These are phyloP conservation scores for Fusarium fracticaudum DNA, from an alignment of 2,329 filamentous ascomycete genomes.

Conservation along the genomic window DNA sequence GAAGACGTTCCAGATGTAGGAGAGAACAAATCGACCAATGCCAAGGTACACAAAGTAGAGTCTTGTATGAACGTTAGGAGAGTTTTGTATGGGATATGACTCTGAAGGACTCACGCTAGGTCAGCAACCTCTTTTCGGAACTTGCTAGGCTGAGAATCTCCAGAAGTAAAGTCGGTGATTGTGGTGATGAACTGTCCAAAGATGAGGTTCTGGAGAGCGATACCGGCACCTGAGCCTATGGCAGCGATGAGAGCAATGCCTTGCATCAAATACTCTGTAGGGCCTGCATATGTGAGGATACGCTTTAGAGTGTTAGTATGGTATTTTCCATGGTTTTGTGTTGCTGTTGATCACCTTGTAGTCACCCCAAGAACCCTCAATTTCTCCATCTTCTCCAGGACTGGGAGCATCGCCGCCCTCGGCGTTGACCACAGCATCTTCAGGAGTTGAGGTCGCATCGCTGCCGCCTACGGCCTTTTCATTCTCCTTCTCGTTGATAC, in stretches of 20 bases:
- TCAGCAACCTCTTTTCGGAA: conserved; percentile 46
- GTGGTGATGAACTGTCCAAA: conserved; percentile 51
- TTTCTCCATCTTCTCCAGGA: conserved; percentile 19
- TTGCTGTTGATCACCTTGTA: conserved; percentile 30
- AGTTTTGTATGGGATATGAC: conserved; percentile 26
- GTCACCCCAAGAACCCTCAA: conserved; percentile 33
- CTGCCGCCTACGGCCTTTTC: conserved; percentile 15
- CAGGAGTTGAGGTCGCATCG: conserved; percentile 5
- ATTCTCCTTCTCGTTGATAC: conserved; percentile 25
- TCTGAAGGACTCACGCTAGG: conserved; percentile 49
- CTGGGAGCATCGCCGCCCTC: conserved; percentile 1
- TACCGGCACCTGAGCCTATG: conserved; percentile 50
- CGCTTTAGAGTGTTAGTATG: conserved; percentile 39
- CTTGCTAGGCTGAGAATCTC: conserved; percentile 33
- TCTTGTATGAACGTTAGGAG: conserved; percentile 41
- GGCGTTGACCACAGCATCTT: conserved; percentile 7
- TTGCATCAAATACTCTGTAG: conserved; percentile 43
- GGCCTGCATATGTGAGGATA: conserved; percentile 45
- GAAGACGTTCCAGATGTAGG: conserved; percentile 57
- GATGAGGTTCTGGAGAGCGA: conserved; percentile 52
- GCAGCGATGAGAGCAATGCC: conserved; percentile 45
- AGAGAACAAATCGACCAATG: conserved; percentile 60
- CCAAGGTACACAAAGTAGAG: conserved; percentile 69
- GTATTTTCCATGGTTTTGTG: not conserved
- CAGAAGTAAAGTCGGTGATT: conserved; percentile 47